Evolutionary conservation across 805 yeast genomes (phyloP).

Genomic region (Nakazawaea ambrosiae): DNA sequence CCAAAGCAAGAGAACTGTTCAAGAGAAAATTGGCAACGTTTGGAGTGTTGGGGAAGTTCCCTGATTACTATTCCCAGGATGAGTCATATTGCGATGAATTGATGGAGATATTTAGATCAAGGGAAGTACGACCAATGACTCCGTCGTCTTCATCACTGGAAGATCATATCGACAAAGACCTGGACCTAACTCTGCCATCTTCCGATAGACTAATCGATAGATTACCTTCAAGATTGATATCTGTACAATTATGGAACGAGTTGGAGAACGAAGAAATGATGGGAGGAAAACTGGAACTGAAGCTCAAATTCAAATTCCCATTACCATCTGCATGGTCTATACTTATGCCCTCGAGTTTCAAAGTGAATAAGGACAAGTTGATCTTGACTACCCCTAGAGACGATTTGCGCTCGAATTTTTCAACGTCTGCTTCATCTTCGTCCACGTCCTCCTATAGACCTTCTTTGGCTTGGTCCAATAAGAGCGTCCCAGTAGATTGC

Average conservation of each 20-base stretch:
- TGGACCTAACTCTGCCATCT: not conserved
- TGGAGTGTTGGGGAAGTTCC: conserved; percentile 12
- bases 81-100: conserved; percentile 12
- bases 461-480: conserved; percentile 25
- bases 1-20: conserved; percentile 6
- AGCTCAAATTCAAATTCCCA: conserved; percentile 11
- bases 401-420: not conserved
- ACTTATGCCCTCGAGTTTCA: conserved; percentile 13
- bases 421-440: conserved; percentile 2
- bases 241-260: conserved; percentile 5
- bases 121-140: conserved; percentile 1
- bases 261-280: not conserved
- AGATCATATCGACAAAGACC: not conserved
- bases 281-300: too few species aligned
- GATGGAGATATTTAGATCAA: conserved; percentile 7
- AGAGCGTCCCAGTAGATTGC: conserved; percentile 28
- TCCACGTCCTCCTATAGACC: conserved; percentile 12
- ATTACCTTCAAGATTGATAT: not conserved
- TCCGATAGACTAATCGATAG: conserved; percentile 7
- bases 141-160: not conserved
- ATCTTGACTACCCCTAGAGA: conserved; percentile 19
- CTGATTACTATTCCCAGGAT: conserved; percentile 6
- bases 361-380: conserved; percentile 17
- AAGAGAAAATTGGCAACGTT: conserved; percentile 9
- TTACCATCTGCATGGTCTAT: conserved; percentile 23